Evolutionary conservation across 495 filamentous ascomycete genomes (phyloP), one percentile per base, ranked within the genome.

Genomic region (Aspergillus saccharolyticus): DNA sequence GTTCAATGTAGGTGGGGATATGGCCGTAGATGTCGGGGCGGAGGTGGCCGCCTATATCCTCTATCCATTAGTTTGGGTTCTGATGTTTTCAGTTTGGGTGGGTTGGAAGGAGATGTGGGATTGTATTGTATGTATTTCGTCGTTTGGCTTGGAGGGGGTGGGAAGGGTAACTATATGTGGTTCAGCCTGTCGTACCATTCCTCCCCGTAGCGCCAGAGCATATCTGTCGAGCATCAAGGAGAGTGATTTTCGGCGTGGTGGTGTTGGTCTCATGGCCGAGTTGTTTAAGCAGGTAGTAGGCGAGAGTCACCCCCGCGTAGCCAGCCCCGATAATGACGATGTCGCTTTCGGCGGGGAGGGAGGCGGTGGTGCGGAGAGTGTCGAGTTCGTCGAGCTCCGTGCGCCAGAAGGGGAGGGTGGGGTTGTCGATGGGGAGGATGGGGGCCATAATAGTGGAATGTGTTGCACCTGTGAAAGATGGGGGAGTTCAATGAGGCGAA

Each of bases 281-380:
- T n/a, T 57, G 57, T 30, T 64, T 66, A 4, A 87, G 74, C 1
- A 90, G 71, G 44, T 83, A 77, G 72, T 81, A 85, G 3, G 88
- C 86, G 5, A 84, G 68, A 1, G 78, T 75, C 0, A 84, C 77
- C 12, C 87, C 88, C 3, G 83, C 83, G 56, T 89, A 89, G 6
- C 87, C 88, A 53, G 82, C 84, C 9, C 88, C 88, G 42, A 90
- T 82, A 22, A 90, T 84, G n/a, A 89, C 72, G 8, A 80, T 79
- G 46, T 89, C 83, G 30, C 75, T 80, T 8, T 71, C 65, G 0
- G 54, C 24, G 17, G 81, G 85, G 14, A 87, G 74, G 5, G 70
- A 66, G n/a, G 64, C 54, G 6, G 72, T 72, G 28, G 73, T 78
- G 48, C 79, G 79, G 53, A 80, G 62, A 53, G 80, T 75, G 50